Evolutionary conservation across 345 rosid genomes (phyloP).

Genomic region (Citrus reticulata): DNA sequence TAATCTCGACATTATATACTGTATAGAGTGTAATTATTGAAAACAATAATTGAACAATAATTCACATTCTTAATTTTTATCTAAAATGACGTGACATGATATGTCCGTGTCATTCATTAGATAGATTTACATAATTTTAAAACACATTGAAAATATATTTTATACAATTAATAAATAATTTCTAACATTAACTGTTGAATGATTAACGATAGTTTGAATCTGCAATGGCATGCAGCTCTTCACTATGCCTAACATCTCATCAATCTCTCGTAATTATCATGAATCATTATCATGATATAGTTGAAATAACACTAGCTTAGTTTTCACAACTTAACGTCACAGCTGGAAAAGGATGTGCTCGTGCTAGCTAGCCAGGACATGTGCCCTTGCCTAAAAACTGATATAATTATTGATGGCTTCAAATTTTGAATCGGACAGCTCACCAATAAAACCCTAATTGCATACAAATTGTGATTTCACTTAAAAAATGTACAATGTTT

Average conservation of each 20-base stretch:
- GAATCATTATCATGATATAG: background rate
- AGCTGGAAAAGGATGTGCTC: slow-evolving; percentile 15
- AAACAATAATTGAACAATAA: no score
- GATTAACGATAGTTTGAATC: no score
- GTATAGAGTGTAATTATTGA: background rate
- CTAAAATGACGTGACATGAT: no score
- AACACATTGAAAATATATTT: no score
- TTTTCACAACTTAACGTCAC: slow-evolving; percentile 6
- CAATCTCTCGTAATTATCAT: no score
- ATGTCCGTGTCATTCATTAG: no score
- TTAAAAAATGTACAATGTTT: background rate
- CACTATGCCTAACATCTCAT: no score
- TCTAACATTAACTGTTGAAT: no score
- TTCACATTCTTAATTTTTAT: no score
- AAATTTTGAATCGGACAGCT: slow-evolving; percentile 22
- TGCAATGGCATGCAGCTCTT: no score
- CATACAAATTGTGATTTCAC: background rate
- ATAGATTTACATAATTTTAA: no score
- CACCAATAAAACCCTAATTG: slow-evolving; percentile 10
- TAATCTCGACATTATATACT: background rate
- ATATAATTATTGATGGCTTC: slow-evolving; percentile 5
- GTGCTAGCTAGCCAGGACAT: background rate
- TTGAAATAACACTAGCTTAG: background rate
- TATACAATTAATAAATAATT: no score
- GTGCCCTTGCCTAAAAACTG: background rate